Evolutionary conservation across 2,329 filamentous ascomycete species (phyloP).

Genomic region (Xylariomycetidae sp.): DNA sequence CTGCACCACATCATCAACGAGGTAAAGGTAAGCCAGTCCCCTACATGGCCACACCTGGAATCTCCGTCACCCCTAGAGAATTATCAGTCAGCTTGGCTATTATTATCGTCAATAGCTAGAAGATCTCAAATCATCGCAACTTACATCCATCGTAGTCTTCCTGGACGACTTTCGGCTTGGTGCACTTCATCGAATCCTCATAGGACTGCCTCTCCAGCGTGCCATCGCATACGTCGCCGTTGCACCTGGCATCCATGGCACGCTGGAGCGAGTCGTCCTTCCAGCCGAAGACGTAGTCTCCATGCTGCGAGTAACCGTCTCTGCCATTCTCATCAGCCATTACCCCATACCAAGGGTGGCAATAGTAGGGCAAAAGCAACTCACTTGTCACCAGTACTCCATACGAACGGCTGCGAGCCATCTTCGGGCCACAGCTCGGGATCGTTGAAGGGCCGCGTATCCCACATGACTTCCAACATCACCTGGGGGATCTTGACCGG

Average conservation of each 20-base stretch:
- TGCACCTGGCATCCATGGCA: not conserved
- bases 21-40: no score
- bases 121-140: no score
- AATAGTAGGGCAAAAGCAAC: no score
- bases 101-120: no score
- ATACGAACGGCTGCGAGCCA: constrained; percentile 30
- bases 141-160: not conserved
- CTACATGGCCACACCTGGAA: no score
- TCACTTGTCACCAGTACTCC: constrained; percentile 29
- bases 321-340: not conserved
- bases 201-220: not conserved
- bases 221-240: not conserved
- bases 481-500: constrained; percentile 17
- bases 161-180: not conserved
- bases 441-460: constrained; percentile 15
- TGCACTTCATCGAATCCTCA: not conserved
- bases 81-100: no score
- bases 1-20: no score
- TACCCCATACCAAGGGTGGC: no score
- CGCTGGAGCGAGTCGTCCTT: not conserved
- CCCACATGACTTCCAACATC: constrained; percentile 19
- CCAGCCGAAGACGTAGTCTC: not conserved
- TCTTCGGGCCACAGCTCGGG: constrained; percentile 10
- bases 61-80: no score
- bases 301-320: not conserved